Evolutionary conservation across 164 flowering plant species (phyloP).

Genomic region (Saururus chinensis): DNA sequence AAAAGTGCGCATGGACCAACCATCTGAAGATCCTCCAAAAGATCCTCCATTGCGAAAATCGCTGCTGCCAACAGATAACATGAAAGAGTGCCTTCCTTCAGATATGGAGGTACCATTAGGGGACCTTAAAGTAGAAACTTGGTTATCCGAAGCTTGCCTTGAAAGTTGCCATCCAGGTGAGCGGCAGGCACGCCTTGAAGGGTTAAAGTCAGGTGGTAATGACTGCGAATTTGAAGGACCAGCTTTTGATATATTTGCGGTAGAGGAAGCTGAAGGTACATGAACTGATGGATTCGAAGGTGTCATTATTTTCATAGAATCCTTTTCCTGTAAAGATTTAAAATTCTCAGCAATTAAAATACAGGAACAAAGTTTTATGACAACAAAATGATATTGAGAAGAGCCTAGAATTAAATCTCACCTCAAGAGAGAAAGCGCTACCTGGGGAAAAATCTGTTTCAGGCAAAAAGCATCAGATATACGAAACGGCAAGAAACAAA

Average conservation of each 20-base stretch:
- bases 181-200: constrained; percentile 32
- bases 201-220: constrained; percentile 18
- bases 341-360: constrained; percentile 4
- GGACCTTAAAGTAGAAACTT: constrained; percentile 40
- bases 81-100: constrained; percentile 56
- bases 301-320: constrained; percentile 27
- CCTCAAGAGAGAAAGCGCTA: constrained; percentile 35
- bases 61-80: constrained; percentile 39
- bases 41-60: constrained; percentile 42
- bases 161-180: constrained; percentile 56
- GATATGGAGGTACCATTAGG: constrained; percentile 44
- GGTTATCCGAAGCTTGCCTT: constrained; percentile 59
- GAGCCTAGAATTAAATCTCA: constrained; percentile 21
- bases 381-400: background rate
- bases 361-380: background rate
- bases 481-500: background rate
- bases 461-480: constrained; percentile 15
- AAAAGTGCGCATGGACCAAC: constrained; percentile 78
- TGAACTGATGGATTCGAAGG: constrained; percentile 26
- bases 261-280: constrained; percentile 35
- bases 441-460: constrained; percentile 31
- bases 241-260: constrained; percentile 19
- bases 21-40: constrained; percentile 69
- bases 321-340: constrained; percentile 34
- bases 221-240: constrained; percentile 24